Evolutionary conservation across 805 yeast genomes (phyloP).

Genomic region (Ogataea ganodermae): DNA sequence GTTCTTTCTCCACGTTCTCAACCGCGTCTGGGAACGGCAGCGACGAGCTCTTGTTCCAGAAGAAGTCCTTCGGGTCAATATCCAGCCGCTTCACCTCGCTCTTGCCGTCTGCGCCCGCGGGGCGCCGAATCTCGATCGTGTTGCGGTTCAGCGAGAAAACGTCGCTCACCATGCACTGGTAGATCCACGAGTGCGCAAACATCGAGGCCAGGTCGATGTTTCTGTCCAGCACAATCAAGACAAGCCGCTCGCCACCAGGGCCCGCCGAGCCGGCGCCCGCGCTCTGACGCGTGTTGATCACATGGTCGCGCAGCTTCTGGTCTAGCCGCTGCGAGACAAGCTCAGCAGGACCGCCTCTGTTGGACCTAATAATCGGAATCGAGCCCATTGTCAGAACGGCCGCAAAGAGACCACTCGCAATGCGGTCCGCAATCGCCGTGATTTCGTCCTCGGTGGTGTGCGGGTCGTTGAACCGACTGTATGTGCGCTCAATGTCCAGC

Average conservation of each 20-base stretch:
- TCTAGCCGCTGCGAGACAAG: slow-evolving; percentile 87
- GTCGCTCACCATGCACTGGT: slow-evolving; percentile 94
- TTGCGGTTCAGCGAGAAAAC: slow-evolving; percentile 81
- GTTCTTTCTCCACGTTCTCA: slow-evolving; percentile 86
- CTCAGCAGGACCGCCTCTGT: slow-evolving; percentile 94
- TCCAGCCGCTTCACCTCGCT: slow-evolving; percentile 66
- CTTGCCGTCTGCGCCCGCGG: slow-evolving; percentile 31
- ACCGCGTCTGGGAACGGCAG: slow-evolving; percentile 99
- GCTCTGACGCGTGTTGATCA: slow-evolving; percentile 59
- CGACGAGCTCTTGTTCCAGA: slow-evolving; percentile 83
- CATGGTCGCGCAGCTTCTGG: slow-evolving; percentile 79
- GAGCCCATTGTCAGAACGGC: slow-evolving; percentile 74
- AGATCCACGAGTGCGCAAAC: slow-evolving; percentile 97
- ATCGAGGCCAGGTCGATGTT: slow-evolving; percentile 87
- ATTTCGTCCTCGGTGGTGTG: slow-evolving; percentile 73
- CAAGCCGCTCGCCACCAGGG: slow-evolving; percentile 56
- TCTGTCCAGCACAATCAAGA: slow-evolving; percentile 81
- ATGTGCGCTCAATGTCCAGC: slow-evolving; percentile 66
- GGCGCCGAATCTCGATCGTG: slow-evolving; percentile 63
- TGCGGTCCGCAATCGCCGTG: slow-evolving; percentile 61
- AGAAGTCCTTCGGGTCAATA: slow-evolving; percentile 89
- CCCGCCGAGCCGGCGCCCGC: slow-evolving; percentile 12
- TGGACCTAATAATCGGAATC: slow-evolving; percentile 89
- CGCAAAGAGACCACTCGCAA: slow-evolving; percentile 81
- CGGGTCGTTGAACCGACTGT: slow-evolving; percentile 70